Evolutionary conservation across 192 early-diverging fungal species (phyloP), one percentile per base, ranked within the genome.

Genomic region (Dissophora globulifera): DNA sequence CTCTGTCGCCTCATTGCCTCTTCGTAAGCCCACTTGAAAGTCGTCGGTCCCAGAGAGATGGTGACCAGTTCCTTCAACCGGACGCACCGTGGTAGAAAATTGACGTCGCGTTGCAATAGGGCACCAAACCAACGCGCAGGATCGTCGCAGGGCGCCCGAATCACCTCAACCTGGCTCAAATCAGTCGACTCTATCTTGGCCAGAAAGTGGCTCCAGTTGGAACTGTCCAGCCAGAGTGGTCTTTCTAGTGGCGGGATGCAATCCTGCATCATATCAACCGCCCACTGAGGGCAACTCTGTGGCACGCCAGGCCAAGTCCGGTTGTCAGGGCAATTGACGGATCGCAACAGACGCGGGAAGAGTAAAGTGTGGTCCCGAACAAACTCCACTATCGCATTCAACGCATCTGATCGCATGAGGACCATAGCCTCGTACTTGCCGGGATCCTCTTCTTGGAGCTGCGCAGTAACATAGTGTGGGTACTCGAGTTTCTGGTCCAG

Each of bases 311-410:
- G 15, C 58, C 68, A 61, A 12, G 27, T 62, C 9, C 30, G 15
- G 6, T 67, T 33, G 20, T 57, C 40, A 29, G 64, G 64, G n/a
- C 64, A 67, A n/a, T 49, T 30, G 11, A 42, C 58, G 4, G 29
- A 26, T 2, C 6, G 20, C 10, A 70, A 45, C 3, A n/a, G 22
- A 6, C 16, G 25, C 0, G 29, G 49, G 52, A 62, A 62, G 11
- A 22, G 41, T 1, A 17, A 17, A 13, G 52, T 62, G 16, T 70
- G 68, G 6, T 17, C 13, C 35, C 42, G 19, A 3, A 70, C 68
- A 55, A 70, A 70, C 25, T 19, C 22, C 9, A 70, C 35, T 59
- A 70, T 70, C 12, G 7, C 20, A 12, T 61, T 19, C 29, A 70
- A 20, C 0, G 53, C 19, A 23, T 53, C 26, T 15, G 26, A 17